Percentiles rank a stretch among this genome's conserved stretches.
phyloP scores from a whole-genome alignment of 192 early-diverging fungal genomes.

The Coemansia sp. region DNA sequence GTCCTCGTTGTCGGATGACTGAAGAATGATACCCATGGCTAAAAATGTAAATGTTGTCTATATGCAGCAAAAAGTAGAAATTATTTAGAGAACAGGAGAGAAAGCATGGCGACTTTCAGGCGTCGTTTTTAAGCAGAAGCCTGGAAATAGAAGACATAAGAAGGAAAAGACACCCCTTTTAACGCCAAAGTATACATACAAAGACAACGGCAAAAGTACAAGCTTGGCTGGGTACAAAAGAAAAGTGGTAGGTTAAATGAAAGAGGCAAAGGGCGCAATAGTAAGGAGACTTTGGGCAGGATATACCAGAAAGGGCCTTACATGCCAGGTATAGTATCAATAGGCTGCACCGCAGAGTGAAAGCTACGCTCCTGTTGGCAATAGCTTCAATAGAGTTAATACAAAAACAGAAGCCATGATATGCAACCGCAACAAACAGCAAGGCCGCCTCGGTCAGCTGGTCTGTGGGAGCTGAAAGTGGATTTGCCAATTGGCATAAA shows the following conservation, averaged over 20 bases:
- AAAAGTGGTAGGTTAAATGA: neutral
- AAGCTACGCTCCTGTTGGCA: too few species aligned
- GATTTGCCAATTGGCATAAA: too few species aligned
- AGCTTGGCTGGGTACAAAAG: neutral
- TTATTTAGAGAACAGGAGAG: neutral
- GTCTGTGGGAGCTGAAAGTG: too few species aligned
- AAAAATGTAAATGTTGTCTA: neutral
- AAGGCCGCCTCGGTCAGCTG: too few species aligned
- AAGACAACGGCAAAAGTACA: neutral
- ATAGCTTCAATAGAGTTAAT: too few species aligned
- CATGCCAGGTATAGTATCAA: too few species aligned
- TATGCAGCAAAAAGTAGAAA: neutral
- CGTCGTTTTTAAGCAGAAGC: neutral
- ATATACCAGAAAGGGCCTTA: too few species aligned
- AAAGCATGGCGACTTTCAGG: neutral
- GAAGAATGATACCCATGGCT: conserved; percentile 35
- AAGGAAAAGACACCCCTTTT: neutral
- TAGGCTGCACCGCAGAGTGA: too few species aligned
- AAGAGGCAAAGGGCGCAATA: too few species aligned
- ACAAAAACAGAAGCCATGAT: too few species aligned
- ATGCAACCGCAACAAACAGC: too few species aligned
- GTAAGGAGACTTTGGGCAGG: too few species aligned
- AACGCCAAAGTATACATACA: neutral
- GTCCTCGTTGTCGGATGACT: conserved; percentile 64
- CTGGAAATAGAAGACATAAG: neutral